Conservation (phyloP, 805 yeast genomes). For the Teunomyces cretensis region DNA sequence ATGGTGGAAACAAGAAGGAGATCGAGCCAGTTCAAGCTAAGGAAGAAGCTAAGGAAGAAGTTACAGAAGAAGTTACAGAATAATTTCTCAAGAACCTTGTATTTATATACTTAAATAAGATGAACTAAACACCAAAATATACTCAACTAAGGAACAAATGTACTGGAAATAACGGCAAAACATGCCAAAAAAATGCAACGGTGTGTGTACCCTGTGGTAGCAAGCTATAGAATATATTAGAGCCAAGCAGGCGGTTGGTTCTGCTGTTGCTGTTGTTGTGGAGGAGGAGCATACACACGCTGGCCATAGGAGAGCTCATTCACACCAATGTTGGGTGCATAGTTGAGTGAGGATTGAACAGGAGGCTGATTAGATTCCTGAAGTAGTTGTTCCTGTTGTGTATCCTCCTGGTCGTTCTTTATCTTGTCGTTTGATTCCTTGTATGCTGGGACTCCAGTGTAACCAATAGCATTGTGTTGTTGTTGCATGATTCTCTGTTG, state of each 20-base stretch:
- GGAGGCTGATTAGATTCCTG: background rate
- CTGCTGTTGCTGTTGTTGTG: conserved; percentile 13
- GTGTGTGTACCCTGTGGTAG: background rate
- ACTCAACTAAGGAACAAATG: background rate
- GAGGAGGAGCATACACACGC: conserved; percentile 1
- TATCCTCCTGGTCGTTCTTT: background rate
- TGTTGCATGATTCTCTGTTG: conserved; percentile 5
- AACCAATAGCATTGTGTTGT: conserved; percentile 11
- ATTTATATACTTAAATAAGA: background rate
- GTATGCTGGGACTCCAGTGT: background rate
- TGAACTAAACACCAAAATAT: background rate
- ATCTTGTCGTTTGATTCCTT: conserved; percentile 2
- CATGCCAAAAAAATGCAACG: background rate
- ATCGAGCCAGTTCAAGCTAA: conserved; percentile 5
- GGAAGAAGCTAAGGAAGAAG: conserved; percentile 9
- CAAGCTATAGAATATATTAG: background rate
- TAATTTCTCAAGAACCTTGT: background rate
- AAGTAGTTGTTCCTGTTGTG: background rate
- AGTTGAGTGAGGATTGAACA: background rate
- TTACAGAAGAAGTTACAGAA: background rate
- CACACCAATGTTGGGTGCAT: background rate
- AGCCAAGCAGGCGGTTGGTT: conserved; percentile 10
- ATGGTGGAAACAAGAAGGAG: conserved; percentile 18
- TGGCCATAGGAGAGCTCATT: conserved; percentile 4
- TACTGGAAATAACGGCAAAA: background rate